phyloP scores from a whole-genome alignment of 805 yeast genomes.

The Metschnikowia matae region DNA sequence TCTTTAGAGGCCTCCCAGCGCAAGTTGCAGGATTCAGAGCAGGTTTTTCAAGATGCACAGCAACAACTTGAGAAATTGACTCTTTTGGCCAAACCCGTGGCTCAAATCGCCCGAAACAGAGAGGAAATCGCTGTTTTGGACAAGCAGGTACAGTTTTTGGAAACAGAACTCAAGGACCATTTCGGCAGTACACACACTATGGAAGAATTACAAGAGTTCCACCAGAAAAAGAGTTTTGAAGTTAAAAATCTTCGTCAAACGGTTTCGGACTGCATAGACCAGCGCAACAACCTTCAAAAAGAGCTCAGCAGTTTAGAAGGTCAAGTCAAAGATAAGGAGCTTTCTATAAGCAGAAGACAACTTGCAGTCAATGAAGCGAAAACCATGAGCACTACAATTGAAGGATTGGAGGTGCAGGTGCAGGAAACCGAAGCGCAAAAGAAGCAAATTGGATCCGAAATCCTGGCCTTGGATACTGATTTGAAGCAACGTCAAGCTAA shows the following conservation, averaged over 20 bases:
- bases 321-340: conserved; percentile 48
- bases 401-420: conserved; percentile 35
- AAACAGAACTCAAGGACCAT: conserved; percentile 33
- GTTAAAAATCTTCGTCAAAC: conserved; percentile 39
- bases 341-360: conserved; percentile 52
- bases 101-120: conserved; percentile 32
- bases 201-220: conserved; percentile 45
- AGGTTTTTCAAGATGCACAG: background rate
- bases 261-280: conserved; percentile 30
- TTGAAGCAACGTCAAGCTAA: conserved; percentile 1
- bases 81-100: conserved; percentile 24
- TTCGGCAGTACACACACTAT: conserved; percentile 34
- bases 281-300: conserved; percentile 42
- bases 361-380: conserved; percentile 41
- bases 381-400: conserved; percentile 19
- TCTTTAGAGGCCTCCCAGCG: background rate
- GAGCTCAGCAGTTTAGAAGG: conserved; percentile 46
- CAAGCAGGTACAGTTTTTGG: conserved; percentile 23
- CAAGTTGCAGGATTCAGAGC: background rate
- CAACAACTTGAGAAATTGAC: conserved; percentile 1
- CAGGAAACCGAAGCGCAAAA: conserved; percentile 24
- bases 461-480: conserved; percentile 4
- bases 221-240: conserved; percentile 33
- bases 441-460: conserved; percentile 17
- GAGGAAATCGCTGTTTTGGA: conserved; percentile 27